Base-by-base conservation (phyloP, 2,329 filamentous ascomycete genomes). In the Plenodomus tracheiphilus region DNA sequence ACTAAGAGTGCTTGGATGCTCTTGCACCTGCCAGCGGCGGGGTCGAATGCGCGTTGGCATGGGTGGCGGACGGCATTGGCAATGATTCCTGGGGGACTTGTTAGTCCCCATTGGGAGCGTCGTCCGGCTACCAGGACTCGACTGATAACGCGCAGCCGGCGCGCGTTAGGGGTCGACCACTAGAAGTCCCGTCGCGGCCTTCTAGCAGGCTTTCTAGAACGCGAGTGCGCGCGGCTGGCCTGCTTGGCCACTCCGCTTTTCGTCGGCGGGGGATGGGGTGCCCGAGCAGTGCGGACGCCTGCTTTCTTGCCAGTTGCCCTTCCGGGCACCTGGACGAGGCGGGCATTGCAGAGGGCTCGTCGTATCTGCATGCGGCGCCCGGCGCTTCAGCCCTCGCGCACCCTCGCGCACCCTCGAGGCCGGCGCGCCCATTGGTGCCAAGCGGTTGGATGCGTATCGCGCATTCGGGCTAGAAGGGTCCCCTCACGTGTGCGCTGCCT, bases 1-100 rank as follows among this genome's bases (percentile, higher is more conserved):
- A 16, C 35, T 37, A 37, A 20, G 35, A 5, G 35, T 20, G 64
- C 47, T 81, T 83, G 59, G 82, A 81, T 65, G 65, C 59, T 54
- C 35, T 37, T 37, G 35, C 16, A 37, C 35, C 35, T 37, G 16
- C 35, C 18, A 50, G 69, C 36, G 69, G 32, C 42, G 47, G 41
- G 41, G 15, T 17, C 16, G 9, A 37, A 2, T 55, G 53, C 53
- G 49, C 46, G 48, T 55, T 56, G 53, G 53, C 53, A 53, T 43
- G 46, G 47, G 56, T 54, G 43, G 49, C 54, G 53, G 56, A 49
- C 42, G 47, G 42, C 42, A 45, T 48, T 60, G 28, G 28, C 28
- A 32, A 32, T 32, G 28, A 32, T 32, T 32, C 28, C 28, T 55
- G 51, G 43, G 41, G 44, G 41, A 16, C 41, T 41, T 30, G 51